Percentiles rank a stretch among this genome's conserved stretches.
phyloP scores from a whole-genome alignment of 257 asterid genomes.

The Haberlea rhodopensis region DNA sequence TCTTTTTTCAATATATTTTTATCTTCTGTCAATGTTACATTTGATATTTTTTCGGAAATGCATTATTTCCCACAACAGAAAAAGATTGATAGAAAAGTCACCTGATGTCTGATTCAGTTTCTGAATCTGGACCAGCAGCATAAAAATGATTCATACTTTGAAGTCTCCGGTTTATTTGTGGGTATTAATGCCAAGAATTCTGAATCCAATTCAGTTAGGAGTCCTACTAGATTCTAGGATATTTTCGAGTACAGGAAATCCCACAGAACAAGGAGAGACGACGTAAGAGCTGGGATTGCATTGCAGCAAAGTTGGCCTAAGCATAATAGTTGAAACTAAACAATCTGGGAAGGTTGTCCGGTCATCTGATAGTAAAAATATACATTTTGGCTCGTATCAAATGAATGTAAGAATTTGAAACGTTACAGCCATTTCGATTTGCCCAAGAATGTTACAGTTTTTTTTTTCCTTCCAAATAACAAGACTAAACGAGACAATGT shows the following conservation, averaged over 20 bases:
- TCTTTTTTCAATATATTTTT: too few species aligned
- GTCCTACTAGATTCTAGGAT: background rate
- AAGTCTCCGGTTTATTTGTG: background rate
- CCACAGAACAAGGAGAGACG: slow-evolving; percentile 18
- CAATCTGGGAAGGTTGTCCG: slow-evolving; percentile 35
- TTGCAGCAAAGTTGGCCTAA: slow-evolving; percentile 57
- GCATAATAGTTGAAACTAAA: slow-evolving; percentile 57
- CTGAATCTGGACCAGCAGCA: background rate
- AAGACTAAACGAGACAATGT: slow-evolving; percentile 35
- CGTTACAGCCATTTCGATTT: slow-evolving; percentile 34
- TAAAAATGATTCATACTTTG: background rate
- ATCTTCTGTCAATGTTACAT: background rate
- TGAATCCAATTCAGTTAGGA: background rate
- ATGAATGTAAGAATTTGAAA: slow-evolving; percentile 42
- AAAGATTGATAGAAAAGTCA: background rate
- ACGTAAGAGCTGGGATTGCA: slow-evolving; percentile 39
- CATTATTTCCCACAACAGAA: background rate
- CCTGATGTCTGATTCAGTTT: background rate
- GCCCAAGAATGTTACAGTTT: slow-evolving; percentile 57
- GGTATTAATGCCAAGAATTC: background rate
- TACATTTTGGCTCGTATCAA: slow-evolving; percentile 60
- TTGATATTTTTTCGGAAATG: background rate
- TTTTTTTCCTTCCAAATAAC: slow-evolving; percentile 36
- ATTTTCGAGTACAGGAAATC: background rate
- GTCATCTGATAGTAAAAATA: slow-evolving; percentile 53